These are phyloP conservation scores for Bryum argenteum DNA, from an alignment of 225 moss, liverwort and hornwort genomes.

Conservation along the genomic window DNA sequence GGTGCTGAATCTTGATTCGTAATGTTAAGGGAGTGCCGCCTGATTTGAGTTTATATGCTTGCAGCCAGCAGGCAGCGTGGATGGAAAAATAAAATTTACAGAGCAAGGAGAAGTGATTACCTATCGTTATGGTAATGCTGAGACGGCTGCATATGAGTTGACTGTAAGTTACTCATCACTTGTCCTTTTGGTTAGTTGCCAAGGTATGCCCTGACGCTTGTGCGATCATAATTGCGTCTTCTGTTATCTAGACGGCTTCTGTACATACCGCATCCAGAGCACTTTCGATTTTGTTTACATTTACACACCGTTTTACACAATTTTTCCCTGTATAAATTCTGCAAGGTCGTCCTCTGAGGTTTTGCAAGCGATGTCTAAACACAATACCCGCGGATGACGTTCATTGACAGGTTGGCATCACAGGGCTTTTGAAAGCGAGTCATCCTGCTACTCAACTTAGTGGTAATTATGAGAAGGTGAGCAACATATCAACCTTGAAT, in stretches of 20 bases:
- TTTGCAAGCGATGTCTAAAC: slow-evolving; percentile 1
- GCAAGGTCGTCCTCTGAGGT: neutral
- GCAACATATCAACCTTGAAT: slow-evolving; percentile 15
- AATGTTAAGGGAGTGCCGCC: slow-evolving; percentile 23
- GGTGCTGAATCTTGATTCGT: slow-evolving; percentile 9
- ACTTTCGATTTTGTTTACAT: neutral
- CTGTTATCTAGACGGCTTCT: neutral
- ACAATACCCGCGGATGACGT: slow-evolving; percentile 19
- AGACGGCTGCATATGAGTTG: slow-evolving; percentile 89
- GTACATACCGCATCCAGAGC: slow-evolving; percentile 1
- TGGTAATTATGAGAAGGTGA: slow-evolving; percentile 72
- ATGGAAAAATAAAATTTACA: slow-evolving; percentile 94
- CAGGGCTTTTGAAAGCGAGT: slow-evolving; percentile 94
- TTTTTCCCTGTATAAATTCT: neutral
- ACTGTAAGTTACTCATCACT: slow-evolving; percentile 62
- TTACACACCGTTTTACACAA: neutral
- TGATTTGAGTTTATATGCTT: slow-evolving; percentile 24
- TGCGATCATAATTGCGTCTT: neutral
- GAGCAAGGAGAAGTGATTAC: slow-evolving; percentile 99
- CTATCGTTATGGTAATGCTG: slow-evolving; percentile 91
- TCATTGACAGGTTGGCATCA: slow-evolving; percentile 84
- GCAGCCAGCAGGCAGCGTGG: slow-evolving; percentile 93
- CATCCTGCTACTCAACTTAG: slow-evolving; percentile 68
- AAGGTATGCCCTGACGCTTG: slow-evolving; percentile 8
- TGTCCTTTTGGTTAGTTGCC: slow-evolving; percentile 12